Evolutionary conservation across 1,284 basidiomycete species (phyloP).

Genomic region (Xerocomus nothofagi): DNA sequence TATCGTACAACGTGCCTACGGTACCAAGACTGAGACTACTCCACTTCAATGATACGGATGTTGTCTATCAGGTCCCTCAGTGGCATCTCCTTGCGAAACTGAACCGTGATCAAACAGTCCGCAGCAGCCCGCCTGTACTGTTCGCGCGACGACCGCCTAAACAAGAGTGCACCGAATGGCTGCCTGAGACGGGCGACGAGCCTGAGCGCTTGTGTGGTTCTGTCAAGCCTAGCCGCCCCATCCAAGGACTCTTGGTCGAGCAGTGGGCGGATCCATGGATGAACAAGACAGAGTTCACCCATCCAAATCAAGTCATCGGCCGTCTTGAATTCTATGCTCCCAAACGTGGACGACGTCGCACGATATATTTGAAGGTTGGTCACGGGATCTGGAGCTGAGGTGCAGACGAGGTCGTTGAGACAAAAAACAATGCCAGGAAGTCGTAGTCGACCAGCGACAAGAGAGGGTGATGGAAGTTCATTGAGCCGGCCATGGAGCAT

Average conservation of each 20-base stretch:
- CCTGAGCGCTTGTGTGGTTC: not conserved
- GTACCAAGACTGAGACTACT: not conserved
- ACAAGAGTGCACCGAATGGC: constrained; percentile 12
- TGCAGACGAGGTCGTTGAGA: not conserved
- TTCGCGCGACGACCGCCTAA: not conserved
- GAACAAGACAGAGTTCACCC: not conserved
- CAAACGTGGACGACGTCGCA: not conserved
- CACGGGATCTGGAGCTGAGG: not conserved
- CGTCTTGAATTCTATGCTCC: constrained; percentile 4
- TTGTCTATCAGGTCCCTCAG: not conserved
- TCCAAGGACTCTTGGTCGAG: constrained; percentile 11
- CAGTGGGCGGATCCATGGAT: constrained; percentile 14
- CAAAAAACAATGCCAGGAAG: constrained; percentile 8
- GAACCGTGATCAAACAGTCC: constrained; percentile 4
- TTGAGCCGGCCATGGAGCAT: too few relatives aligned
- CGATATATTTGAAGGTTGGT: not conserved
- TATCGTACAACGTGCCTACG: not conserved
- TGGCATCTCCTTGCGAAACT: not conserved
- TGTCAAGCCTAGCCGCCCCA: not conserved
- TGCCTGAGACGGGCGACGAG: constrained; percentile 5
- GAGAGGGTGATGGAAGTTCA: not conserved
- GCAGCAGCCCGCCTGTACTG: constrained; percentile 7
- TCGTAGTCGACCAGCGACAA: constrained; percentile 2
- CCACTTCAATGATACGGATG: constrained; percentile 1
- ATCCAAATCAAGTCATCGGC: not conserved